Evolutionary conservation across 495 filamentous ascomycete species (phyloP).

Genomic region (Hypoxylon lienhwacheense): DNA sequence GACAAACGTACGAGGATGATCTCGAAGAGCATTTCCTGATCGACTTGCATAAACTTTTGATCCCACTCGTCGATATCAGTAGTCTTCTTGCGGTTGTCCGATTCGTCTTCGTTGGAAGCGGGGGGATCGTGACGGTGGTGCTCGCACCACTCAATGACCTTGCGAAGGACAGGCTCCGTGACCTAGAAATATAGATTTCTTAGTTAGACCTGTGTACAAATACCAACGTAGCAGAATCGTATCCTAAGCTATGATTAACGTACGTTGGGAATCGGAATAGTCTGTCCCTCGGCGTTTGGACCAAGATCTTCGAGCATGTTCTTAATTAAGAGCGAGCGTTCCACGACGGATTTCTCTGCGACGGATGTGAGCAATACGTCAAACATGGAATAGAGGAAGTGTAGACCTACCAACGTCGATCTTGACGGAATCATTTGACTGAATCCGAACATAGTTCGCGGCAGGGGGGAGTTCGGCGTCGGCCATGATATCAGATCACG

Average conservation of each 20-base stretch:
- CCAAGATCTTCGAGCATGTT: conserved; percentile 96
- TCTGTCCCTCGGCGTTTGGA: conserved; percentile 61
- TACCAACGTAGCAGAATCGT: conserved; percentile 1
- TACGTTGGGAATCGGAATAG: conserved; percentile 88
- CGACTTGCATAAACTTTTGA: conserved; percentile 99
- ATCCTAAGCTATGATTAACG: conserved; percentile 38
- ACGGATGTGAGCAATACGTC: conserved; percentile 17
- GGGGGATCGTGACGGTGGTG: conserved; percentile 89
- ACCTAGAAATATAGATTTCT: conserved; percentile 59
- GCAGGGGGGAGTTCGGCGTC: conserved; percentile 25
- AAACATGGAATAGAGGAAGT: neutral
- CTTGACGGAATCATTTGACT: conserved; percentile 34
- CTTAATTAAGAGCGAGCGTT: conserved; percentile 94
- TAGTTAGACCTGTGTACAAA: neutral
- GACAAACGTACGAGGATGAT: conserved; percentile 83
- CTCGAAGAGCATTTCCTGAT: conserved; percentile 99
- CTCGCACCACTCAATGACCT: conserved; percentile 96
- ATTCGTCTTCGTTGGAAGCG: conserved; percentile 76
- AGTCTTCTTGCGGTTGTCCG: conserved; percentile 93
- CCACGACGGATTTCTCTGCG: conserved; percentile 78
- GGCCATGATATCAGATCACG: conserved; percentile 17
- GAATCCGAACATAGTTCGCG: conserved; percentile 17
- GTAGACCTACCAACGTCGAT: conserved; percentile 40
- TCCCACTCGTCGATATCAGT: conserved; percentile 99
- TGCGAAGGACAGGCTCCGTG: conserved; percentile 88